phyloP scores from a whole-genome alignment of 176 grass and related monocot species.

The Avena sativa region DNA sequence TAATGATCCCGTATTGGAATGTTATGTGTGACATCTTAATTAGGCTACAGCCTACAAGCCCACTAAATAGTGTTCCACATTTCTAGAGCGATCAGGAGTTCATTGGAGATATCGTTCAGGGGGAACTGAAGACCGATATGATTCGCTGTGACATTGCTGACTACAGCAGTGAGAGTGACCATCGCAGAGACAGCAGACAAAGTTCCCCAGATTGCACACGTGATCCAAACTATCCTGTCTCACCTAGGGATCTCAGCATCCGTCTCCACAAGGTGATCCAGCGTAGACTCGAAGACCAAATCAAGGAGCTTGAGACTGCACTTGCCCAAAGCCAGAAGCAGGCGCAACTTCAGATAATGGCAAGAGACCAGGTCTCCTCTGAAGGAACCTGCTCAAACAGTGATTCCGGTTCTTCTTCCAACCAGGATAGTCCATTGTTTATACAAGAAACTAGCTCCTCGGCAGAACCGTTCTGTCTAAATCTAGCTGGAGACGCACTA shows the following conservation, averaged over 20 bases:
- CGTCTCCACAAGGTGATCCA: slow-evolving; percentile 89
- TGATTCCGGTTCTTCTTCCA: slow-evolving; percentile 69
- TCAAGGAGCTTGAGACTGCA: slow-evolving; percentile 80
- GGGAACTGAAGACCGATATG: slow-evolving; percentile 77
- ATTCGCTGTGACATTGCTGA: slow-evolving; percentile 38
- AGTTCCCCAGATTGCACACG: slow-evolving; percentile 51
- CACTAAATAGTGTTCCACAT: slow-evolving; percentile 36
- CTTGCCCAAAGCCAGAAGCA: slow-evolving; percentile 71
- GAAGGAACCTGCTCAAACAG: slow-evolving; percentile 73
- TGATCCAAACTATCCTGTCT: slow-evolving; percentile 67
- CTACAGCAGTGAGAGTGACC: slow-evolving; percentile 50
- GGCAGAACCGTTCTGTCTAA: slow-evolving; percentile 69
- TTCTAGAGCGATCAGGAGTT: slow-evolving; percentile 70
- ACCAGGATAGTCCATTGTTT: slow-evolving; percentile 64
- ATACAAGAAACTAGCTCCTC: slow-evolving; percentile 45
- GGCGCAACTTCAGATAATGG: slow-evolving; percentile 52
- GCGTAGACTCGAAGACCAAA: slow-evolving; percentile 67
- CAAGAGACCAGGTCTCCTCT: slow-evolving; percentile 50
- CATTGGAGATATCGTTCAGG: slow-evolving; percentile 64
- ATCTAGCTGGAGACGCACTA: slow-evolving; percentile 77
- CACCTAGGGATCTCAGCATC: slow-evolving; percentile 77
- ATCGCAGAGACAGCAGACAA: slow-evolving; percentile 58
- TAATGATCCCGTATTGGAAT: slow-evolving; percentile 39
- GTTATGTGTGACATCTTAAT: slow-evolving; percentile 25
- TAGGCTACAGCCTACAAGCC: slow-evolving; percentile 9